phyloP scores from a whole-genome alignment of 108 stramenopile genomes.

The Craspedostauros australis region DNA sequence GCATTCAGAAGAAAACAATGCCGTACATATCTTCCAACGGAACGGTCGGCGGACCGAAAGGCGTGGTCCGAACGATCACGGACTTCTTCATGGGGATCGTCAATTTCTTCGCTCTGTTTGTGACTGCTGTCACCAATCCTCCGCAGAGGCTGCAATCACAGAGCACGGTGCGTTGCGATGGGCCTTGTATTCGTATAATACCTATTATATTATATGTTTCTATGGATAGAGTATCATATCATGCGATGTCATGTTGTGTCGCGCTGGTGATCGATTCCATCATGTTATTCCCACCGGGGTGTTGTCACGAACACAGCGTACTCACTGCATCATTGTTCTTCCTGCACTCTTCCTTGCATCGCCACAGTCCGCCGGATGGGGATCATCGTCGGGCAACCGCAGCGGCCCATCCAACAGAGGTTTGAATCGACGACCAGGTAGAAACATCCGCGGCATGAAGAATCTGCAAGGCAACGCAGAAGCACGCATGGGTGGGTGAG shows the following conservation, averaged over 20 bases:
- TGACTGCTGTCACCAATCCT: constrained; percentile 26
- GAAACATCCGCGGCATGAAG: constrained; percentile 23
- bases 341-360: constrained; percentile 9
- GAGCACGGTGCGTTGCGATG: constrained; percentile 6
- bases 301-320: neutral
- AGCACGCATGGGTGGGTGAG: constrained; percentile 32
- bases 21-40: constrained; percentile 22
- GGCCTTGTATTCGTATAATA: neutral
- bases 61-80: constrained; percentile 12
- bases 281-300: too few relatives aligned
- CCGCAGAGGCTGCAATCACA: constrained; percentile 16
- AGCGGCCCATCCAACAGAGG: neutral
- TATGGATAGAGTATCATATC: too few relatives aligned
- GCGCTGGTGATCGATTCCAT: too few relatives aligned
- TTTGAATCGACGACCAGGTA: constrained; percentile 4
- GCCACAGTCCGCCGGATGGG: constrained; percentile 13
- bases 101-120: constrained; percentile 24
- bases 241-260: too few relatives aligned
- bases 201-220: too few relatives aligned
- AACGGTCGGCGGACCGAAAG: constrained; percentile 25
- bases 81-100: constrained; percentile 24
- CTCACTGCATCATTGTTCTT: neutral
- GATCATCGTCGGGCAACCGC: neutral
- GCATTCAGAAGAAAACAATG: too few relatives aligned
- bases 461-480: constrained; percentile 14